Base-by-base conservation (phyloP, 2,329 filamentous ascomycete genomes). In the Aspergillus sp. region DNA sequence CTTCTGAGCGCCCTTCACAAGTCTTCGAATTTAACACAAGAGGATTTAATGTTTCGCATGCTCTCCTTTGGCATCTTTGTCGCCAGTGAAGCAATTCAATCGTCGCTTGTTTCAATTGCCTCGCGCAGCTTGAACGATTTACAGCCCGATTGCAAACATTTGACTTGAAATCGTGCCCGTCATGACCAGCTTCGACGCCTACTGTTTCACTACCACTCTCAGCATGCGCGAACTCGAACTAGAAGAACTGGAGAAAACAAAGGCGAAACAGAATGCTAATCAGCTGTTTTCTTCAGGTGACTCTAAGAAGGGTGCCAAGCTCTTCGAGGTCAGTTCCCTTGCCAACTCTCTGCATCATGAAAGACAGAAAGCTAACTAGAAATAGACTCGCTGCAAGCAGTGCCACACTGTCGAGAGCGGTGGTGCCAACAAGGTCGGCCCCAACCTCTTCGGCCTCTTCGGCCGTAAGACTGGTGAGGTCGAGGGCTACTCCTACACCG, bases 341-440 rank as follows among this genome's bases (percentile, higher is more conserved):
- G 6, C 34, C n/a, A 27, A 9, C 17, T 22, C 46, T 7, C 3
- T 15, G 34, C 7, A n/a, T 24, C 12, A 11, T 20, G 19, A 39
- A 13, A 46, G 19, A 4, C 11, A 7, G 37, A 33, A 51, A 12
- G 42, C 58, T 67, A 61, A 66, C 49, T 40, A 30, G 22, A 3
- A 12, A 33, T 30, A 84, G 85, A 98, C 93, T 69, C 89, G 95
- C 79, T 99, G 95, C 84, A 90, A 91, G 68, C 92, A 97, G 84
- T 99, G 95, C 90, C 95, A 99, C 86, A 98, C 91, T 80, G 83
- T 96, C 77, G 92, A 96, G 81, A 85, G 83, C 65, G 89, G 85
- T 72, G 95, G 93, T 81, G 86, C 87, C 81, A 96, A 97, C 91
- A 98, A 98, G 89, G 91, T 96, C 80, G 95, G 95, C 77, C 95